Conservation (phyloP, 78 protist species). For the Dictyostelium purpureum region DNA sequence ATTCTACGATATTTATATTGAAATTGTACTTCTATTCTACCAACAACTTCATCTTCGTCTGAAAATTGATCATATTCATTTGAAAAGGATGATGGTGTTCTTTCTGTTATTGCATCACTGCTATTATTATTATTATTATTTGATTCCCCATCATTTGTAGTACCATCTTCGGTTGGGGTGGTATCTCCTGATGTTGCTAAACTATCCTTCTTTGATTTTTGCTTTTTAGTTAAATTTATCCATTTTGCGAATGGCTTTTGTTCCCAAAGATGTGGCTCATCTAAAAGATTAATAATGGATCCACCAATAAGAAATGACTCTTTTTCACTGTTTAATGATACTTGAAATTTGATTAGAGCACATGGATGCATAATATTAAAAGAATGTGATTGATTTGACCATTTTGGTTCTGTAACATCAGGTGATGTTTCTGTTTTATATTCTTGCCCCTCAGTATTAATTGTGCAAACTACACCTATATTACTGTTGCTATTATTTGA, state of each 20-base stretch:
- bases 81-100: not conserved
- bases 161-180: not conserved
- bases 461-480: conserved; percentile 23
- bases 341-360: not conserved
- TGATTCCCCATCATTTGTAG: not conserved
- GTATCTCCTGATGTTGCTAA: not conserved
- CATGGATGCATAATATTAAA: conserved; percentile 37
- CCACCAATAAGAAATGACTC: conserved; percentile 41
- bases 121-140: not conserved
- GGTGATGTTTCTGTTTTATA: conserved; percentile 1
- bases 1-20: conserved; percentile 60
- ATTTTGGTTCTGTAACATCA: conserved; percentile 38
- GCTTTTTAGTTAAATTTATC: conserved; percentile 35
- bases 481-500: not conserved
- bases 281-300: conserved; percentile 4
- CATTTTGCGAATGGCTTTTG: conserved; percentile 72
- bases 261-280: conserved; percentile 64
- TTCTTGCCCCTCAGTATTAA: not conserved
- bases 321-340: not conserved
- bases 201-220: not conserved
- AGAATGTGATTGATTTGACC: conserved; percentile 60
- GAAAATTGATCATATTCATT: conserved; percentile 4
- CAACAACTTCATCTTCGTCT: conserved; percentile 51
- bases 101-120: not conserved
- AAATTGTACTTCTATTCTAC: conserved; percentile 51